Conservation (phyloP, 2,329 filamentous ascomycete species). For the Colletotrichum caudatum region DNA sequence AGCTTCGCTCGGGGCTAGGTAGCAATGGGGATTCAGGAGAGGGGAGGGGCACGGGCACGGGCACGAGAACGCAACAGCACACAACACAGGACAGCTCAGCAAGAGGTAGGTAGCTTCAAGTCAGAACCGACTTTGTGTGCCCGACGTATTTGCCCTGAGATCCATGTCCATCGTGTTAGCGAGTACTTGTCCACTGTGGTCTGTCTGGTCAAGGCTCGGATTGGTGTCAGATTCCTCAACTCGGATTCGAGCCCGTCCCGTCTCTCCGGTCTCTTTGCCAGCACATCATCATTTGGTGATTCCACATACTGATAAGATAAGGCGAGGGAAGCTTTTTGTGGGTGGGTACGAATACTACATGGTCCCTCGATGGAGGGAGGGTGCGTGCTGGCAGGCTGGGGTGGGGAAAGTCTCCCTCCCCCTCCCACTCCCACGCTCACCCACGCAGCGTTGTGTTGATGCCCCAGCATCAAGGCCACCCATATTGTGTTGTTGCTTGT, state of each 20-base stretch:
- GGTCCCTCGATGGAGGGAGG: constrained; percentile 1
- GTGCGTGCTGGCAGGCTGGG: background rate
- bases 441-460: constrained; percentile 10
- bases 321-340: background rate
- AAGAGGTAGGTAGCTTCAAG: constrained; percentile 12
- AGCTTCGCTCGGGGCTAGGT: constrained; percentile 37
- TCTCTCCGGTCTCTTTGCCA: constrained; percentile 5
- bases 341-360: background rate
- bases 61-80: constrained; percentile 20
- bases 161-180: constrained; percentile 40
- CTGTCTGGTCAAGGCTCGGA: constrained; percentile 22
- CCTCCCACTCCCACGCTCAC: background rate
- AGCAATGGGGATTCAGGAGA: constrained; percentile 40
- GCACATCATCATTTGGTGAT: background rate
- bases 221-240: constrained; percentile 32
- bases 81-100: background rate
- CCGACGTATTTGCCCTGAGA: constrained; percentile 36
- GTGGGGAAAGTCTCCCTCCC: constrained; percentile 5
- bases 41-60: constrained; percentile 44
- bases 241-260: constrained; percentile 1
- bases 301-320: constrained; percentile 16
- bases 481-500: constrained; percentile 13
- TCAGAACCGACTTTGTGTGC: constrained; percentile 32
- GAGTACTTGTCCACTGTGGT: constrained; percentile 17
- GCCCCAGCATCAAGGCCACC: constrained; percentile 18